phyloP scores from a whole-genome alignment of 2,329 filamentous ascomycete genomes.

The Clonostachys sp. region DNA sequence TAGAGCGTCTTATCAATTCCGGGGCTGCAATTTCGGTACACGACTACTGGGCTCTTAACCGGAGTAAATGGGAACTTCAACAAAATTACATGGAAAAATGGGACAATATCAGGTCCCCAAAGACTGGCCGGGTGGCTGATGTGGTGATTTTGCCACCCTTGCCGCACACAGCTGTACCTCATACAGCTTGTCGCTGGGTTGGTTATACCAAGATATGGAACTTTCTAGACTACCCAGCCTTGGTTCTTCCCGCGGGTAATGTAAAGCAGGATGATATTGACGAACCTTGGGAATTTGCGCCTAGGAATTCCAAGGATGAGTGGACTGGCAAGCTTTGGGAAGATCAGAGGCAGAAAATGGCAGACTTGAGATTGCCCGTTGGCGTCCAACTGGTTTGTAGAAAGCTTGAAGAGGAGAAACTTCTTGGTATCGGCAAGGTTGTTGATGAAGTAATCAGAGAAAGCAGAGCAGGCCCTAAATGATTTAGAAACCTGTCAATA shows the following conservation, averaged over 20 bases:
- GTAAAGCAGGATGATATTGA: conserved; percentile 34
- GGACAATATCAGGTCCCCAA: conserved; percentile 35
- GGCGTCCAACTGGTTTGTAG: conserved; percentile 47
- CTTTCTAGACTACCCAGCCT: conserved; percentile 16
- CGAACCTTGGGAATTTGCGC: conserved; percentile 13
- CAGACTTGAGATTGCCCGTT: conserved; percentile 27
- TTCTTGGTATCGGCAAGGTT: conserved; percentile 35
- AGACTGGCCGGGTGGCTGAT: conserved; percentile 43
- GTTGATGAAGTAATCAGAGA: conserved; percentile 13
- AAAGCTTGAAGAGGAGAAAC: conserved; percentile 49
- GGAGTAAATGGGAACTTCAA: conserved; percentile 37
- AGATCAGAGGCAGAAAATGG: conserved; percentile 7
- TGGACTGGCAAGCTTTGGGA: conserved; percentile 10
- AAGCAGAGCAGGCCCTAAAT: too few species aligned
- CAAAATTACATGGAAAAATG: conserved; percentile 52
- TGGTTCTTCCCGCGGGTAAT: conserved; percentile 16
- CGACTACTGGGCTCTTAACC: conserved; percentile 65
- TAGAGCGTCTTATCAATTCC: conserved; percentile 49
- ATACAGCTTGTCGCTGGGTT: conserved; percentile 33
- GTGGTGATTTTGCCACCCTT: conserved; percentile 53
- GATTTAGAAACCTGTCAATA: too few species aligned
- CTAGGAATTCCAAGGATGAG: conserved; percentile 6
- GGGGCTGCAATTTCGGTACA: conserved; percentile 54
- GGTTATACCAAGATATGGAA: conserved; percentile 33
- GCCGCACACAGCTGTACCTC: conserved; percentile 52